phyloP scores from a whole-genome alignment of 495 filamentous ascomycete genomes.

The Acidomyces sp. region DNA sequence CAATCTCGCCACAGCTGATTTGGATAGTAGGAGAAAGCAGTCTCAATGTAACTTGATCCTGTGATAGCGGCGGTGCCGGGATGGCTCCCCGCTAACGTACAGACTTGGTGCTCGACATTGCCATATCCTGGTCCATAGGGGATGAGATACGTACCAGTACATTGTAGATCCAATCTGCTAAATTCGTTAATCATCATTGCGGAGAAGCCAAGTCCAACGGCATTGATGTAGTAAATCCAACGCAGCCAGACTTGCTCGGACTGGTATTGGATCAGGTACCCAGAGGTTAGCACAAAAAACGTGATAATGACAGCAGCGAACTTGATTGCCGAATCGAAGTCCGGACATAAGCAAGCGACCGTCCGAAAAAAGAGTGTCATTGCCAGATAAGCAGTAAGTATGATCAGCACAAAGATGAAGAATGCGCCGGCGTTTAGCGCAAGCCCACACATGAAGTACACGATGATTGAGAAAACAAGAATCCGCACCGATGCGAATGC shows the following conservation, averaged over 20 bases:
- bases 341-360: conserved; percentile 63
- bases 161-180: conserved; percentile 45
- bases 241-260: conserved; percentile 57
- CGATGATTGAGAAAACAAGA: conserved; percentile 57
- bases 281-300: conserved; percentile 62
- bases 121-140: conserved; percentile 43
- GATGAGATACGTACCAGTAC: conserved; percentile 48
- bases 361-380: conserved; percentile 75
- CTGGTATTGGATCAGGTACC: conserved; percentile 67
- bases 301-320: conserved; percentile 66
- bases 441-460: conserved; percentile 69
- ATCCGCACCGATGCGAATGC: conserved; percentile 55
- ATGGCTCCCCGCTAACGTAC: conserved; percentile 56
- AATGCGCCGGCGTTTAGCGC: conserved; percentile 56
- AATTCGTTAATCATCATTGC: conserved; percentile 80
- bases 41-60: conserved; percentile 48
- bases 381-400: conserved; percentile 55
- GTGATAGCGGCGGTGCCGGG: conserved; percentile 45
- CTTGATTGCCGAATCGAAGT: conserved; percentile 77
- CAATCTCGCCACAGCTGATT: conserved; percentile 61
- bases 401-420: conserved; percentile 63
- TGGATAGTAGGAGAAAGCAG: conserved; percentile 48
- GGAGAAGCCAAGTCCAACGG: conserved; percentile 60
- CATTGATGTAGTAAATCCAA: conserved; percentile 75
- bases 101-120: conserved; percentile 58